Conservation (phyloP, 2,329 filamentous ascomycete genomes). For the Scytalidium lignicola region DNA sequence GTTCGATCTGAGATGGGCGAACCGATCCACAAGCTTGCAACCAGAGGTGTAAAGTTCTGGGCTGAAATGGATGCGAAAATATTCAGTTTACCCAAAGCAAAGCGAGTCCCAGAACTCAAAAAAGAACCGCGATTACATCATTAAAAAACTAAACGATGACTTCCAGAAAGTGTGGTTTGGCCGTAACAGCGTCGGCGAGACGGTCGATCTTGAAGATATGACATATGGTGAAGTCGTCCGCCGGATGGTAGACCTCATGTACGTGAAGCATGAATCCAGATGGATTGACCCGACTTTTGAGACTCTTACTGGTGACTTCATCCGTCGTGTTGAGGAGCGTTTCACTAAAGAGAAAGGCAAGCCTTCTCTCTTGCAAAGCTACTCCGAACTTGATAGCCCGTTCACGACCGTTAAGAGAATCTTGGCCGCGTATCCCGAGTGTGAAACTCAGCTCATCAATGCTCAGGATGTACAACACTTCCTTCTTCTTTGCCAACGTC, state of each 20-base stretch:
- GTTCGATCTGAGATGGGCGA: conserved; percentile 99
- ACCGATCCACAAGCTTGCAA: conserved; percentile 97
- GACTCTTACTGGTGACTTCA: conserved; percentile 87
- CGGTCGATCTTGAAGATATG: conserved; percentile 91
- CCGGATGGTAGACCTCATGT: conserved; percentile 85
- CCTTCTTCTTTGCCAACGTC: conserved; percentile 83
- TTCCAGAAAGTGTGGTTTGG: conserved; percentile 98
- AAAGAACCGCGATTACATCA: conserved; percentile 87
- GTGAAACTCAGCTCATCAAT: conserved; percentile 88
- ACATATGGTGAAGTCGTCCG: conserved; percentile 85
- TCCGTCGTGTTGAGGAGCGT: conserved; percentile 93
- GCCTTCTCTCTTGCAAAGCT: conserved; percentile 82
- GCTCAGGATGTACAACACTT: conserved; percentile 98
- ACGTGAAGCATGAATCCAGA: conserved; percentile 81
- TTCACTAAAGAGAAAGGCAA: conserved; percentile 71
- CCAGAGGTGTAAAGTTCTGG: conserved; percentile 94
- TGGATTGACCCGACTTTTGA: conserved; percentile 88
- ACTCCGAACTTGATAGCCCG: conserved; percentile 79
- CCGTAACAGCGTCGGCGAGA: conserved; percentile 71
- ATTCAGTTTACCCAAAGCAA: conserved; percentile 87
- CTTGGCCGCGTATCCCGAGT: conserved; percentile 76
- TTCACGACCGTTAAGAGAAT: conserved; percentile 75
- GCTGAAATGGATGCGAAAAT: conserved; percentile 99
- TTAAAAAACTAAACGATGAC: conserved; percentile 91
- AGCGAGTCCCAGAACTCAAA: conserved; percentile 80